Evolutionary conservation across 257 asterid species (phyloP).

Genomic region (Petrea volubilis): DNA sequence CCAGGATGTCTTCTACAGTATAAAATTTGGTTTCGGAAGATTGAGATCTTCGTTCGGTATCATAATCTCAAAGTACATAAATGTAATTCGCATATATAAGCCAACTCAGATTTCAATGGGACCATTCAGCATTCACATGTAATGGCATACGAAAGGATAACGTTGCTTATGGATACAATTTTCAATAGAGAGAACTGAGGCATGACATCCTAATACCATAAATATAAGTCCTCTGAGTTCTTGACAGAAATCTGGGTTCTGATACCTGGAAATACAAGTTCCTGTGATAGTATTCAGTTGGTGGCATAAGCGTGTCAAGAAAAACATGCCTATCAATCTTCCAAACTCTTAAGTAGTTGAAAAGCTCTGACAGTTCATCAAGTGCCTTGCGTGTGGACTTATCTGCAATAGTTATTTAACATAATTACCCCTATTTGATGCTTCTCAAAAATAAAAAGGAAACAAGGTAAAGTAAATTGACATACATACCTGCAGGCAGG

Average conservation of each 20-base stretch:
- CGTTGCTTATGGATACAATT: not conserved
- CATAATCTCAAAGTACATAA: not conserved
- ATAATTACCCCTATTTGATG: constrained; percentile 18
- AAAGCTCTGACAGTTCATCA: constrained; percentile 85
- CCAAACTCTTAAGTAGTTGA: constrained; percentile 83
- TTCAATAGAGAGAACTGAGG: not conserved
- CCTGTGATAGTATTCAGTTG: constrained; percentile 84
- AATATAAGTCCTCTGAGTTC: not conserved
- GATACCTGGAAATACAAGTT: constrained; percentile 89
- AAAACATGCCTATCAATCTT: constrained; percentile 59
- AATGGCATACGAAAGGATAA: not conserved
- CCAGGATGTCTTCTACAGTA: not conserved
- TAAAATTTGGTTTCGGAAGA: not conserved
- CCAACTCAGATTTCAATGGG: not conserved
- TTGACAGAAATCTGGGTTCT: not conserved
- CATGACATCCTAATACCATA: not conserved
- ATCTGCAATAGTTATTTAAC: constrained; percentile 51
- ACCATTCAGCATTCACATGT: not conserved
- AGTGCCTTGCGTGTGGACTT: constrained; percentile 83
- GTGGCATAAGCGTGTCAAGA: constrained; percentile 93
- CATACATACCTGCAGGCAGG: constrained; percentile 79
- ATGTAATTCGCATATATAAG: not conserved
- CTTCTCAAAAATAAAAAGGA: constrained; percentile 12
- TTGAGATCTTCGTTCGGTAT: not conserved
- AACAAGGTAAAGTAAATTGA: not conserved